Evolutionary conservation across 768 basidiomycete genomes (phyloP), one percentile per base, ranked within the genome.

Genomic region (Leccinum boreale): DNA sequence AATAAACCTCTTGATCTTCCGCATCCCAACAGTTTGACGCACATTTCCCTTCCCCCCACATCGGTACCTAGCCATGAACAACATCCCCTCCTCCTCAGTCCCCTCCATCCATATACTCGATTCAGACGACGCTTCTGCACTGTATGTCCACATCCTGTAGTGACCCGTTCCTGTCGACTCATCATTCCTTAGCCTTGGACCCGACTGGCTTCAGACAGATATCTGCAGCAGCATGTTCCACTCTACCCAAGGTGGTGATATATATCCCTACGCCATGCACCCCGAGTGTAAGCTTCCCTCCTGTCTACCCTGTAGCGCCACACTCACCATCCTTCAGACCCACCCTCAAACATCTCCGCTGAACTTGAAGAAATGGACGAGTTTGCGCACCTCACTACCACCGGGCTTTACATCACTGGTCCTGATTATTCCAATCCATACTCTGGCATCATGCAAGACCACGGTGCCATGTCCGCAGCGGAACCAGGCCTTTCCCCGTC

Each of bases 291-390:
- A 45, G 61, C 8, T n/a, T 0, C 45, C 5, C 50, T 9, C 42
- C 44, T 1, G 9, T 50, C 44, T 47, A 28, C 39, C 2, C 14
- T 15, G 46, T 53, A 3, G 36, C 67, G 60, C 61, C 69, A 65
- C 58, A 56, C 58, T 69, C 52, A 63, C 19, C 39, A 39, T 47
- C 17, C 33, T 23, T 6, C 12, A 67, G 67, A 52, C 14, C 11
- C 24, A 9, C 4, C 29, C 29, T 2, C 29, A 6, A 39, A 49
- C 11, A 11, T 49, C 24, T 3, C 53, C 1, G 2, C 53, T 1
- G 65, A 67, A 2, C 52, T 67, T 3, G 67, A 67, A 2, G 67
- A 62, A 6, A 58, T 70, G 2, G 1, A 61, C 17, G 67, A 65
- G n/a, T 23, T 70, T n/a, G 44, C 64, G 0, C 50, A 65, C 28